phyloP scores from a whole-genome alignment of 768 basidiomycete genomes.

The Phylloporus sp. region DNA sequence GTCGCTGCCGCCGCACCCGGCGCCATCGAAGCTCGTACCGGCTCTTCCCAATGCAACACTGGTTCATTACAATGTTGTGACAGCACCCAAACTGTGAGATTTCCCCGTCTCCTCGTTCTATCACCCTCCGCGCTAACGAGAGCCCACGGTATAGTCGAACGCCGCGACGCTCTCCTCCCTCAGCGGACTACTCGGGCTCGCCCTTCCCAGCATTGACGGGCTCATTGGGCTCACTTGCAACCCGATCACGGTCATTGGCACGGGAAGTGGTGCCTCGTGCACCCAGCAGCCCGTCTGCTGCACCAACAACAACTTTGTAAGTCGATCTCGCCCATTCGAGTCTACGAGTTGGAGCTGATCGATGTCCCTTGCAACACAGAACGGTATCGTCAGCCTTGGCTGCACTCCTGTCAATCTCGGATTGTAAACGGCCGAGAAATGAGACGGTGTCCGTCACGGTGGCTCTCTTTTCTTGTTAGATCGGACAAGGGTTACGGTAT shows the following conservation, averaged over 20 bases:
- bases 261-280: neutral
- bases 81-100: neutral
- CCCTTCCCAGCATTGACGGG: neutral
- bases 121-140: neutral
- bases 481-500: neutral
- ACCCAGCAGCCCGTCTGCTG: slow-evolving; percentile 13
- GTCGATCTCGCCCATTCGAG: neutral
- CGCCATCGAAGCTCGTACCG: slow-evolving; percentile 7
- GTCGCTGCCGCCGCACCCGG: slow-evolving; percentile 3
- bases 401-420: slow-evolving; percentile 7
- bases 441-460: neutral
- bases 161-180: neutral
- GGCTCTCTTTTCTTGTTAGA: neutral
- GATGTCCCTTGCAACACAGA: neutral
- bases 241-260: neutral
- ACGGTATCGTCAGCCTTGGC: slow-evolving; percentile 10
- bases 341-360: neutral
- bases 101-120: too few relatives aligned
- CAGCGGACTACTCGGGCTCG: neutral
- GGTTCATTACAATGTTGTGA: slow-evolving; percentile 8
- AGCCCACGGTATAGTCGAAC: neutral
- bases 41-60: slow-evolving; percentile 4
- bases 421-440: neutral
- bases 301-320: slow-evolving; percentile 6
- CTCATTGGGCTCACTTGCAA: slow-evolving; percentile 5